phyloP scores from a whole-genome alignment of 169 alveolate genomes.

The Babesia gibsoni region DNA sequence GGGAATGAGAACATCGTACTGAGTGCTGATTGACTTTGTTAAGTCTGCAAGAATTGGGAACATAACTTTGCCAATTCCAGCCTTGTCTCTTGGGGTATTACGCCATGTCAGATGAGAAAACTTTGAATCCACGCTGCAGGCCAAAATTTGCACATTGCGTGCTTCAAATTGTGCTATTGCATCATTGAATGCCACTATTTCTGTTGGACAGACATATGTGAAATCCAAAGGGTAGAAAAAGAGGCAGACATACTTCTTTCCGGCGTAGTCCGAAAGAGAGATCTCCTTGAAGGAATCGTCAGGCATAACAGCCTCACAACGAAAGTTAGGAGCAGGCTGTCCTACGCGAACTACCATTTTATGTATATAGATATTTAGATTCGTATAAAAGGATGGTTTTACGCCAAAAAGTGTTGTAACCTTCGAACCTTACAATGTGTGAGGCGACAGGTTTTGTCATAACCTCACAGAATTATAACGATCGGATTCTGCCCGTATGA shows the following conservation, averaged over 20 bases:
- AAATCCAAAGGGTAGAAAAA: constrained; percentile 99
- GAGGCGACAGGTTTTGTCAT: too few relatives aligned
- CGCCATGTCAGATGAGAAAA: constrained; percentile 96
- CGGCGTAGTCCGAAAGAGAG: constrained; percentile 88
- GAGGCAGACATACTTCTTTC: constrained; percentile 92
- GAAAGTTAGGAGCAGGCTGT: constrained; percentile 94
- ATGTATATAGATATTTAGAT: background rate
- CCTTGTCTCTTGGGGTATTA: constrained; percentile 91
- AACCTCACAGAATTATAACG: too few relatives aligned
- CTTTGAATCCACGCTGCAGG: constrained; percentile 95
- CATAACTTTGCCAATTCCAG: constrained; percentile 95
- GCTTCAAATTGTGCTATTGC: constrained; percentile 90
- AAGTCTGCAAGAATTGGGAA: constrained; percentile 94
- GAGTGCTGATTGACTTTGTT: constrained; percentile 85
- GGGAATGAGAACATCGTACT: constrained; percentile 90
- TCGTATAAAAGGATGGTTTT: background rate
- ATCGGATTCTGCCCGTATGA: too few relatives aligned
- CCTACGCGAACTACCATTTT: constrained; percentile 69
- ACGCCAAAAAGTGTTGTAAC: background rate
- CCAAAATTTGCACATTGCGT: constrained; percentile 88
- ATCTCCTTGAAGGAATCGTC: constrained; percentile 89
- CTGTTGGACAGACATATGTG: constrained; percentile 99
- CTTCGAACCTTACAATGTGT: background rate
- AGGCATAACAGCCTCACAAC: constrained; percentile 92
- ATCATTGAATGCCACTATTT: constrained; percentile 92